Evolutionary conservation across 345 rosid genomes (phyloP), one percentile per base, ranked within the genome.

Genomic region (Populus euphratica): DNA sequence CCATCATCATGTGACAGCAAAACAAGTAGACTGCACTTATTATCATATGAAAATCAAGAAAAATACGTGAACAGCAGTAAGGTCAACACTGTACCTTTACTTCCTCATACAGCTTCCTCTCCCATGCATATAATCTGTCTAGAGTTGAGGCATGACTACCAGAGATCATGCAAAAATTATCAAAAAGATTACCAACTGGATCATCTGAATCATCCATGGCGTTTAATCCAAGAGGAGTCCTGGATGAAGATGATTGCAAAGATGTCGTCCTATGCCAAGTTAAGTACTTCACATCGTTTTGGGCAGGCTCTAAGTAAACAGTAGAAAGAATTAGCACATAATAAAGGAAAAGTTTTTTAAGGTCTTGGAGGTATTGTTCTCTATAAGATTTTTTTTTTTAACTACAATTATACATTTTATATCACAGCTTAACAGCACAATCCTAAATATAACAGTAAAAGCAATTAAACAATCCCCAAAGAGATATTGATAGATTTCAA

Each of bases 231-330:
- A 86, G 79, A 83, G 84, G 92, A 87, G 89, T 88, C 86, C 90
- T 84, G 13, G 96, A 91, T 31, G 98, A 88, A 78, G 92, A 86
- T 76, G 98, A 93, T 73, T 86, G 91, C 68, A 94, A 90, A 1
- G 99, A 93, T 80, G 85, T 83, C 18, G 97, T 96, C 86, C 98
- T 88, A 82, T 92, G 94, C 99, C 99, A 96, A 74, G 97, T 92
- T 73, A 96, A 80, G 86, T 87, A 96, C 83, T 92, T 92, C 56
- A 81, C 64, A 4, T 77, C 77, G 84, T 85, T 84, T 86, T 90
- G 92, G 44, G 90, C 88, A 44, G 93, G 92, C 84, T 93, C 96
- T 96, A 82, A 64, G 69, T 52, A 85, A 76, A 77, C 61, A 84
- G 47, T 21, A 69, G 50, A 76, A 66, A 76, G 76, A 75, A 71